A percentile compares a stretch with the other conserved stretches of the same genome.
Evolutionary conservation across 345 rosid genomes (phyloP).

Genomic region (Tarenaya hassleriana): DNA sequence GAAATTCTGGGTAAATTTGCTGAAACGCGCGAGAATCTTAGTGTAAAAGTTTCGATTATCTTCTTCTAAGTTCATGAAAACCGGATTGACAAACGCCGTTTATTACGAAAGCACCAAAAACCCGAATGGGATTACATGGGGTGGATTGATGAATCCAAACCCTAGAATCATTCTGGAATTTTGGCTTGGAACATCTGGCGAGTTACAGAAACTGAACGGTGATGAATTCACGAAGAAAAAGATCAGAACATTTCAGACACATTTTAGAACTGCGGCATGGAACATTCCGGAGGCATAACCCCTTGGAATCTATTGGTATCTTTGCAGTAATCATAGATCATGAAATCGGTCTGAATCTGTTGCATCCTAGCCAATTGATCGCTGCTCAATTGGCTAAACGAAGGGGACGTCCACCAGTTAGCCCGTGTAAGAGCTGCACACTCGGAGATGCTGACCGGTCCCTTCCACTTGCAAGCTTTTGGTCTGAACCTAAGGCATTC

Average conservation of each 20-base stretch:
- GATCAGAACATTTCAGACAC: no score
- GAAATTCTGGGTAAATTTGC: no score
- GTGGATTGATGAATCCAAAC: no score
- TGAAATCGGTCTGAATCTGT: constrained; percentile 44
- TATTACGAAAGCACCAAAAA: no score
- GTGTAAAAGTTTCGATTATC: no score
- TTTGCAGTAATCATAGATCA: constrained; percentile 66
- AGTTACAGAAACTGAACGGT: no score
- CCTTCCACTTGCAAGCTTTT: constrained; percentile 62
- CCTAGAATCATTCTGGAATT: no score
- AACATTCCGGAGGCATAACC: constrained; percentile 63
- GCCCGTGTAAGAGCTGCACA: constrained; percentile 33
- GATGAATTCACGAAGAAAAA: not conserved
- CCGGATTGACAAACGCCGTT: no score
- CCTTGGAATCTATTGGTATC: constrained; percentile 52
- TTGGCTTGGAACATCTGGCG: no score
- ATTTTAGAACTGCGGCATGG: constrained; percentile 44
- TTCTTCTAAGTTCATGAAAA: no score
- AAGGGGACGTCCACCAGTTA: constrained; percentile 59
- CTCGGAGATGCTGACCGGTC: constrained; percentile 39
- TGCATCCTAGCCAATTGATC: constrained; percentile 38
- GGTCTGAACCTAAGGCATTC: constrained; percentile 41
- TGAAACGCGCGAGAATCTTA: no score
- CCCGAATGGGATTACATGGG: no score
- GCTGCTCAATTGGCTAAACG: constrained; percentile 41